A percentile compares a stretch with the other conserved stretches of the same genome.
These are phyloP conservation scores for Crotalaria pallida DNA, from an alignment of 306 rosid species.

Conservation along the genomic window DNA sequence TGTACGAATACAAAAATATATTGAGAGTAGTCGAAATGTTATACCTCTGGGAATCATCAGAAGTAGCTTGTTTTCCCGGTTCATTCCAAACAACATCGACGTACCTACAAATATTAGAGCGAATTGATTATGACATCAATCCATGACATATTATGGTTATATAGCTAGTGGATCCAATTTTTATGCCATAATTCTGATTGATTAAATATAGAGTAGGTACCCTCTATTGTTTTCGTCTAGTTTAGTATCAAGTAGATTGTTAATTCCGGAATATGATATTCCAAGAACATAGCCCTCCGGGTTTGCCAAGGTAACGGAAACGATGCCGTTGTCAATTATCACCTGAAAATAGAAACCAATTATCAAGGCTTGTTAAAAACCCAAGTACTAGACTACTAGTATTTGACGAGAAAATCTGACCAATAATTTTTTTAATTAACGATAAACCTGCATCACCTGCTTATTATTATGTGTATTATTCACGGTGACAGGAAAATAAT, in stretches of 20 bases:
- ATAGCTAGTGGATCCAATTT: neutral
- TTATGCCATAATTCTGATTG: neutral
- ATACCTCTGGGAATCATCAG: constrained; percentile 46
- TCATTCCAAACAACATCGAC: constrained; percentile 45
- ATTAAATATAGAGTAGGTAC: constrained; percentile 19
- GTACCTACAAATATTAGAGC: constrained; percentile 31
- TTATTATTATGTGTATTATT: neutral
- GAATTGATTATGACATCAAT: neutral
- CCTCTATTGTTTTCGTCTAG: constrained; percentile 47
- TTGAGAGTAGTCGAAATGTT: neutral
- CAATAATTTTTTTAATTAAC: neutral
- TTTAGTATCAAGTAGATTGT: constrained; percentile 36
- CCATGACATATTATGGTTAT: neutral
- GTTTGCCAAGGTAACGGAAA: constrained; percentile 38
- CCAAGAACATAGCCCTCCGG: constrained; percentile 56
- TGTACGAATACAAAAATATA: neutral
- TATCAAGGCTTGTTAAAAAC: neutral
- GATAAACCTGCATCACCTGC: neutral
- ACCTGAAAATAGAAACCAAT: constrained; percentile 33
- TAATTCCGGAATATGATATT: constrained; percentile 41
- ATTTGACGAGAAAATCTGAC: neutral
- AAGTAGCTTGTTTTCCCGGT: neutral
- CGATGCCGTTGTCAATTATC: constrained; percentile 55
- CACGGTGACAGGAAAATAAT: neutral
- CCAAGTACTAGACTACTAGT: too few relatives aligned